Evolutionary conservation across 495 filamentous ascomycete genomes (phyloP).

Genomic region (Gamarada debralockiae): DNA sequence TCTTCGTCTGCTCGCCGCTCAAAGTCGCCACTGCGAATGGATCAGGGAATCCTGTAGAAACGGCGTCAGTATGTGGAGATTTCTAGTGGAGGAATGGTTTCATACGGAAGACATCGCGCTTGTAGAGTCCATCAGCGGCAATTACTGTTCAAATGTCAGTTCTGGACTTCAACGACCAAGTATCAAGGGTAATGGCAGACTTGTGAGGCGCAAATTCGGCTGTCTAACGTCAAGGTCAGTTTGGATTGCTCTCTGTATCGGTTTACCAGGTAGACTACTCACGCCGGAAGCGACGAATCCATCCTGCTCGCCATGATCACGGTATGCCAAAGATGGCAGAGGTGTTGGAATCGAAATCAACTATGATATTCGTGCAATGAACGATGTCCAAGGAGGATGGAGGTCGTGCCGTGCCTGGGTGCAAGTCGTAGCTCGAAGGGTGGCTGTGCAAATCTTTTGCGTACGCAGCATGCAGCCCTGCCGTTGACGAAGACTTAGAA

Average conservation of each 20-base stretch:
- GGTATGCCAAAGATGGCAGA: slow-evolving; percentile 25
- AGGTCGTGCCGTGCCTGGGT: too few relatives aligned
- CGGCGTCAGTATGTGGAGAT: slow-evolving; percentile 26
- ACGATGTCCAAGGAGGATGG: neutral
- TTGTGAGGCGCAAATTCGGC: slow-evolving; percentile 63
- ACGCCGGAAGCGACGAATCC: slow-evolving; percentile 58
- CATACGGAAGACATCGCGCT: slow-evolving; percentile 97
- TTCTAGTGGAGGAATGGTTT: slow-evolving; percentile 23
- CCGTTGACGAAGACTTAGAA: neutral
- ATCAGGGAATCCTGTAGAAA: slow-evolving; percentile 81
- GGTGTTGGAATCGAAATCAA: slow-evolving; percentile 1
- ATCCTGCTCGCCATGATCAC: slow-evolving; percentile 41
- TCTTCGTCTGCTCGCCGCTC: slow-evolving; percentile 93
- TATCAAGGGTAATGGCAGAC: slow-evolving; percentile 37
- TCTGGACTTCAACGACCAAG: slow-evolving; percentile 16
- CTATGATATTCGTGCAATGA: too few relatives aligned
- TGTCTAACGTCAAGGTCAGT: slow-evolving; percentile 33
- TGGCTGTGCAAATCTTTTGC: slow-evolving; percentile 17
- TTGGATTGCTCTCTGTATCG: neutral
- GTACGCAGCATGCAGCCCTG: neutral
- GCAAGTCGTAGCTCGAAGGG: neutral
- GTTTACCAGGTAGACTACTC: slow-evolving; percentile 27
- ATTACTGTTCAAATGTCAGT: slow-evolving; percentile 63
- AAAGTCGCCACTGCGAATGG: slow-evolving; percentile 97
- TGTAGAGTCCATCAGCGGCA: slow-evolving; percentile 96